Percentiles rank a stretch among this genome's conserved stretches.
These are phyloP conservation scores for Pharus latifolius DNA, from an alignment of 176 grass and related monocot species.

Conservation along the genomic window DNA sequence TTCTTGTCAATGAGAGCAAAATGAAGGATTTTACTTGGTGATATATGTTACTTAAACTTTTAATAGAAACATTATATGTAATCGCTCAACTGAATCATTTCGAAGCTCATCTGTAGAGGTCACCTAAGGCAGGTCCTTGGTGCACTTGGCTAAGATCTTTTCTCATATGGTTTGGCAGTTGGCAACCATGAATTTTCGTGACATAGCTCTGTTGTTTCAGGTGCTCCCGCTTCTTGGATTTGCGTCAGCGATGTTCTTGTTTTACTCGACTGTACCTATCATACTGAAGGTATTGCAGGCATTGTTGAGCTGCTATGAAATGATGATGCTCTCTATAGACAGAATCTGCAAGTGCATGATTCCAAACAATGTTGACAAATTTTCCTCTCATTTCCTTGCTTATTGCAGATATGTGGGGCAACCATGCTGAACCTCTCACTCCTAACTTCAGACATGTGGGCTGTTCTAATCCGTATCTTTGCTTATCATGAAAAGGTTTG, in stretches of 20 bases:
- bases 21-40: too few relatives aligned
- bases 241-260: conserved; percentile 63
- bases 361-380: not conserved
- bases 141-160: too few relatives aligned
- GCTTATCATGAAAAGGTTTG: conserved; percentile 63
- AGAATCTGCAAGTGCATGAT: not conserved
- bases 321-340: not conserved
- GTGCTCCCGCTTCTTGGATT: conserved; percentile 61
- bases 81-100: too few relatives aligned
- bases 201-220: conserved; percentile 14
- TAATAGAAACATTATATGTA: too few relatives aligned
- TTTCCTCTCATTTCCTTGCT: not conserved
- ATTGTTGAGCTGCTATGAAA: not conserved
- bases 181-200: not conserved
- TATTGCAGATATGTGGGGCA: conserved; percentile 40
- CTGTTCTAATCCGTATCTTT: conserved; percentile 64
- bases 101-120: too few relatives aligned
- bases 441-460: conserved; percentile 70
- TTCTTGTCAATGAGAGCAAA: too few relatives aligned
- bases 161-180: too few relatives aligned
- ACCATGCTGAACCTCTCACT: conserved; percentile 58
- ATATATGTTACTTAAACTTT: too few relatives aligned
- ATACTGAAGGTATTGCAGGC: conserved; percentile 46
- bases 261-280: conserved; percentile 63
- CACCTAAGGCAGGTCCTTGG: too few relatives aligned